Evolutionary conservation across 441 rosid genomes (phyloP), one percentile per base, ranked within the genome.

Genomic region (Populus trichocarpa): DNA sequence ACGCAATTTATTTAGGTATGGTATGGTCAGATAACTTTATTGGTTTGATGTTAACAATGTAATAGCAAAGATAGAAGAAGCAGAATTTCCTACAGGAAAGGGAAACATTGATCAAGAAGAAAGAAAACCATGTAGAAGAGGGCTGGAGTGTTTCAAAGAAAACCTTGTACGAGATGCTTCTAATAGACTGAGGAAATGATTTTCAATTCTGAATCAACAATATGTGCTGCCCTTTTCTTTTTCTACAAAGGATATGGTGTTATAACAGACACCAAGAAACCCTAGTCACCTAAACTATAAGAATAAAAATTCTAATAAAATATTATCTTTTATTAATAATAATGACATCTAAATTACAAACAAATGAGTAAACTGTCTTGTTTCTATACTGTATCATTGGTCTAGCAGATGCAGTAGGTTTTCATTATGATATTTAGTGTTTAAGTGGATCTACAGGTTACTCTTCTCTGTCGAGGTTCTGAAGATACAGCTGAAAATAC

Each of bases 381-480:
- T 11, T 3, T 6, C 6, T 63, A 22, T 63, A 22, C 28, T 10
- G 25, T 10, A 61, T 63, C 14, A 63, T 23, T 61, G 66, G 28
- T 68, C 23, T 68, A 42, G 25, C 67, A 35, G 53, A 35, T n/a
- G 20, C 33, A 16, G 3, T 65, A 18, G 20, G 33, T 9, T 63
- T 23, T 23, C 9, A 0, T 28, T 14, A 22, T 75, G 23, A 32
- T 64, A 23, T 38, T 8, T 40, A 35, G 20, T 12, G 73, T 8
- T 70, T 40, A 12, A 38, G 28, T 22, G 73, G 66, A 36, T 74
- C 69, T 87, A 80, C 84, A 97, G 99, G 90, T 93, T 77, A 97
- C 99, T 68, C 95, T 95, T 84, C 96, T 97, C 75, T 96, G 94
- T 86, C 94, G 83, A 83, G 94, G 89, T 83, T 91, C 91, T 70